phyloP scores from a whole-genome alignment of 139 green algal genomes.

The Trebouxia sp. region DNA sequence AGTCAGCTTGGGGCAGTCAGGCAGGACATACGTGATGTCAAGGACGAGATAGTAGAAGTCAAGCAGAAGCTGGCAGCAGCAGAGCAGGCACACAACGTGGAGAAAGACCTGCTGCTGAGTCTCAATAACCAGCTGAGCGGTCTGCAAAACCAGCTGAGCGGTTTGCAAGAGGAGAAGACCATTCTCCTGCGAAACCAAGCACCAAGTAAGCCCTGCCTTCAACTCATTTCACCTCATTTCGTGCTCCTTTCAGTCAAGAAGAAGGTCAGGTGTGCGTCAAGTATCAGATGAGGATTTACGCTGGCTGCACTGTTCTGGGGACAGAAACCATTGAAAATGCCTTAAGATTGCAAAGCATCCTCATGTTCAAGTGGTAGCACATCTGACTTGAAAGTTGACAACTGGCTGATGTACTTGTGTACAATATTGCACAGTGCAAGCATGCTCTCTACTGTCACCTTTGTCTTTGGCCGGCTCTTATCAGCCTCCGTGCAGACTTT shows the following conservation, averaged over 20 bases:
- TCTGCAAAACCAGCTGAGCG: background rate
- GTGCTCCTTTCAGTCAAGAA: slow-evolving; percentile 2
- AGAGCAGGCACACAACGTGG: slow-evolving; percentile 4
- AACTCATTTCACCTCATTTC: slow-evolving; percentile 17
- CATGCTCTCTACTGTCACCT: too few relatives aligned
- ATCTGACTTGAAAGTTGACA: too few relatives aligned
- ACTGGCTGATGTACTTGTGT: too few relatives aligned
- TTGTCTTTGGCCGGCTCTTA: too few relatives aligned
- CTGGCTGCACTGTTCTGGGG: too few relatives aligned
- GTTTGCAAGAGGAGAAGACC: slow-evolving; percentile 13
- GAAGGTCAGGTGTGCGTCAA: too few relatives aligned
- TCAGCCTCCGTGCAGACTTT: too few relatives aligned
- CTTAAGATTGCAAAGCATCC: too few relatives aligned
- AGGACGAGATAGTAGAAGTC: background rate
- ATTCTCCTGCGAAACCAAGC: slow-evolving; percentile 7
- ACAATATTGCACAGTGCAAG: too few relatives aligned
- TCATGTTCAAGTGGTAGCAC: too few relatives aligned
- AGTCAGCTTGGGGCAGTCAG: slow-evolving; percentile 15
- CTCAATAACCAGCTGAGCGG: slow-evolving; percentile 1
- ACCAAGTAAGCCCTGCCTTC: slow-evolving; percentile 14
- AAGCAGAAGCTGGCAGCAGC: slow-evolving; percentile 13
- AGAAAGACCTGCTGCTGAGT: slow-evolving; percentile 20
- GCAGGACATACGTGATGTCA: background rate
- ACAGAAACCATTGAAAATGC: too few relatives aligned
- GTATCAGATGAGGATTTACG: too few relatives aligned